These are phyloP conservation scores for Saccharata proteae DNA, from an alignment of 2,329 filamentous ascomycete species.

Conservation along the genomic window DNA sequence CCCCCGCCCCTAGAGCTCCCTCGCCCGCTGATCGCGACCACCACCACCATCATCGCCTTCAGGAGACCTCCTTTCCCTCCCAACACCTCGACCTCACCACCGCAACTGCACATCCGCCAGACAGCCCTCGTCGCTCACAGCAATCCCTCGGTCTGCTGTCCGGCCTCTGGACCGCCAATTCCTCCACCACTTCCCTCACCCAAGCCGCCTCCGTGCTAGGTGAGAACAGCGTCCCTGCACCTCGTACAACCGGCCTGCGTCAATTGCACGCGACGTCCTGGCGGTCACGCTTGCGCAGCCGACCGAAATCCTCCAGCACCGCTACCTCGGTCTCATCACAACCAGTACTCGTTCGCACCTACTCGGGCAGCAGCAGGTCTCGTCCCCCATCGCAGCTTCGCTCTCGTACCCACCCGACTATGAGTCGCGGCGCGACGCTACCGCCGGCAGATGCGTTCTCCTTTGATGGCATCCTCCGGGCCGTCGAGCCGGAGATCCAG, in stretches of 20 bases:
- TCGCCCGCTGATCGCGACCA: too few species aligned
- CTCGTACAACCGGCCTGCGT: conserved; percentile 7
- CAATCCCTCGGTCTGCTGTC: too few species aligned
- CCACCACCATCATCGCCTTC: too few species aligned
- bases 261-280: conserved; percentile 7
- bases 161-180: too few species aligned
- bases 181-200: too few species aligned
- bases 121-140: too few species aligned
- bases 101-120: too few species aligned
- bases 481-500: conserved; percentile 47
- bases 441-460: conserved; percentile 42
- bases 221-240: too few species aligned
- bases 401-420: conserved; percentile 9
- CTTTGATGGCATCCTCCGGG: conserved; percentile 42
- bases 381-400: conserved; percentile 1
- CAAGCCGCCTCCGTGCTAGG: too few species aligned
- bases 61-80: too few species aligned
- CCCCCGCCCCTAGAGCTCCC: too few species aligned
- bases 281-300: conserved; percentile 4
- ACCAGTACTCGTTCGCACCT: conserved; percentile 32
- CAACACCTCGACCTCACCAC: too few species aligned
- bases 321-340: conserved; percentile 28
- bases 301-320: conserved; percentile 24
- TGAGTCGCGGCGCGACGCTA: conserved; percentile 17
- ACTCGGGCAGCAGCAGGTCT: conserved; percentile 14